A percentile compares a stretch with the other conserved stretches of the same genome.
phyloP scores from a whole-genome alignment of 805 yeast genomes.

The Sungouiozyma ichnusensis region DNA sequence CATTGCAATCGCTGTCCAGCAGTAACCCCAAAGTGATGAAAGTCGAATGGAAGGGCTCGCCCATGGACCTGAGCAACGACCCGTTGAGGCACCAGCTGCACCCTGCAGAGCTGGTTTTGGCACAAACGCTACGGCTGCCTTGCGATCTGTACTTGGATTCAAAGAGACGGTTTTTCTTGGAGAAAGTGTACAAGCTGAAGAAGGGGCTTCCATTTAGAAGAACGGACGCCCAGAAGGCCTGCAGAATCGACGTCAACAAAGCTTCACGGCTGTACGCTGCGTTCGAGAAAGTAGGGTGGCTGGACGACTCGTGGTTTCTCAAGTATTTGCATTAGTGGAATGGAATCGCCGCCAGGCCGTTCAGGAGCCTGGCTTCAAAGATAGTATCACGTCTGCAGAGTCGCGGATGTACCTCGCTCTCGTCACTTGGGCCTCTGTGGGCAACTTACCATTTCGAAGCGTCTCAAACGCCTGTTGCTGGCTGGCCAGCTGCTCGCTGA shows the following conservation, averaged over 20 bases:
- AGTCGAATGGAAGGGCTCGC: slow-evolving; percentile 97
- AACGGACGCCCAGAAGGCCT: slow-evolving; percentile 96
- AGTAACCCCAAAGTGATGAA: slow-evolving; percentile 60
- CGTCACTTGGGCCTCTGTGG: background rate
- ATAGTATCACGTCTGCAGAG: background rate
- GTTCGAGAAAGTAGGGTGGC: slow-evolving; percentile 87
- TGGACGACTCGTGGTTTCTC: slow-evolving; percentile 61
- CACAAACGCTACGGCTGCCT: slow-evolving; percentile 83
- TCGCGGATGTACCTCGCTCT: background rate
- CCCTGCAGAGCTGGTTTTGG: slow-evolving; percentile 82
- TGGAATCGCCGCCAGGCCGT: background rate
- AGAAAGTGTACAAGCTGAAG: slow-evolving; percentile 69
- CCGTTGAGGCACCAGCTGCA: slow-evolving; percentile 66
- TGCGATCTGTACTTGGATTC: slow-evolving; percentile 73
- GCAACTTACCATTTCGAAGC: background rate
- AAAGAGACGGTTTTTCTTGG: slow-evolving; percentile 76
- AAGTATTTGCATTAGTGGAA: slow-evolving; percentile 29
- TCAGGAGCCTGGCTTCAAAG: background rate
- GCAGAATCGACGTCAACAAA: slow-evolving; percentile 93
- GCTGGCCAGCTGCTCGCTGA: background rate
- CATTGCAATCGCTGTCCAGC: slow-evolving; percentile 48
- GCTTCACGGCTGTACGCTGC: slow-evolving; percentile 87
- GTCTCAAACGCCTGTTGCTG: background rate
- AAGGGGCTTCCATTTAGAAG: slow-evolving; percentile 76
- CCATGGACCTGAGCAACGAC: slow-evolving; percentile 79